A percentile compares a stretch with the other conserved stretches of the same genome.
Conservation (phyloP, 805 yeast species). For the Pichia membranifaciens region DNA sequence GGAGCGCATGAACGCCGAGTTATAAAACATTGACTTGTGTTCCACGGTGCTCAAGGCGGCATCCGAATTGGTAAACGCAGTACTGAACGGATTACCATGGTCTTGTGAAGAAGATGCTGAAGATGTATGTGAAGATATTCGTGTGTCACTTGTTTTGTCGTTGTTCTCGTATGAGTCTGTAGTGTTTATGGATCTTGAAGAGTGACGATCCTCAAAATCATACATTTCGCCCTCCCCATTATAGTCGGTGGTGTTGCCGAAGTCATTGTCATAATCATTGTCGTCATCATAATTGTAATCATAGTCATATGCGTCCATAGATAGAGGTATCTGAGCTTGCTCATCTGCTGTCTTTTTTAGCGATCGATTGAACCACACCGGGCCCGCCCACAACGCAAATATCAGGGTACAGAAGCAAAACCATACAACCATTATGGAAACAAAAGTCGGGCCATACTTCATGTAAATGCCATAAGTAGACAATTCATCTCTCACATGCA, state of each 20-base stretch:
- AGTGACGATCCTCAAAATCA: background rate
- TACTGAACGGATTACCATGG: background rate
- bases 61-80: background rate
- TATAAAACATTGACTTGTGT: background rate
- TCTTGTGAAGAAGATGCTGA: background rate
- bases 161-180: background rate
- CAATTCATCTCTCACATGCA: constrained; percentile 30
- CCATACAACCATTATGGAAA: constrained; percentile 27
- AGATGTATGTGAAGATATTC: background rate
- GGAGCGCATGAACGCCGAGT: background rate
- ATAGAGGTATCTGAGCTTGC: constrained; percentile 6
- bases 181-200: background rate
- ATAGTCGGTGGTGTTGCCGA: too few species aligned
- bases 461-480: constrained; percentile 43
- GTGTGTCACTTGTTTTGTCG: background rate
- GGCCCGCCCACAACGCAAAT: constrained; percentile 34
- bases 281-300: constrained; percentile 4
- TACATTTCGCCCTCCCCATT: background rate
- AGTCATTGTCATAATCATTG: background rate
- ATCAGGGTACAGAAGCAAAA: constrained; percentile 31
- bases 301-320: constrained; percentile 6
- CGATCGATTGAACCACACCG: constrained; percentile 52
- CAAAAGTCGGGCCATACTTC: constrained; percentile 36
- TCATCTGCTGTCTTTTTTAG: background rate
- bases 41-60: too few species aligned